Conservation (phyloP, 257 asterid species). For the Rhazya stricta region DNA sequence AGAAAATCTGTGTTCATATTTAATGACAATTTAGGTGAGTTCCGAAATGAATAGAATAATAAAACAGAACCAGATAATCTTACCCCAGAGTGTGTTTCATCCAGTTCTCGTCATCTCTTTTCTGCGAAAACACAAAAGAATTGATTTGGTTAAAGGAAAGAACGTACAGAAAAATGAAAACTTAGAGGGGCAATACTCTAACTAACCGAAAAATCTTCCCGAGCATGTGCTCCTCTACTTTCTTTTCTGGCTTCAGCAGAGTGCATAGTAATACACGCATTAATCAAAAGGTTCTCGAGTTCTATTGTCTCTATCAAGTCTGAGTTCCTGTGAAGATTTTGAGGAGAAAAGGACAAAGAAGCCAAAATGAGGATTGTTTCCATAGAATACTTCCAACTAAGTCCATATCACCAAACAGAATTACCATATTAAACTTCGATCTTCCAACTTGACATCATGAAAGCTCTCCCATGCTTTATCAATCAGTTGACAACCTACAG, state of each 20-base stretch:
- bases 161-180: neutral
- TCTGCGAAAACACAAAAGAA: conserved; percentile 45
- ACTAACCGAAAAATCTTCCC: conserved; percentile 94
- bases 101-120: conserved; percentile 90
- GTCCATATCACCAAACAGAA: conserved; percentile 1
- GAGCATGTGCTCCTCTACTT: conserved; percentile 99
- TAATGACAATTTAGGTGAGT: neutral
- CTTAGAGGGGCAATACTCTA: neutral
- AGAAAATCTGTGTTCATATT: neutral
- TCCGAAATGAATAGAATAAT: neutral
- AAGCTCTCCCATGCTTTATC: conserved; percentile 94
- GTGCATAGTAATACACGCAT: conserved; percentile 97
- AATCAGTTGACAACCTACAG: conserved; percentile 79
- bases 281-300: conserved; percentile 88
- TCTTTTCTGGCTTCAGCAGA: conserved; percentile 99
- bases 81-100: conserved; percentile 95
- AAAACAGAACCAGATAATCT: conserved; percentile 5
- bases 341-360: conserved; percentile 5
- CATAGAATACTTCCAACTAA: conserved; percentile 3
- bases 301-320: conserved; percentile 93
- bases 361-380: conserved; percentile 5
- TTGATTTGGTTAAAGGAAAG: conserved; percentile 16
- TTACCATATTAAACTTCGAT: conserved; percentile 92
- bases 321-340: conserved; percentile 58
- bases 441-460: conserved; percentile 77